Evolutionary conservation across 306 rosid genomes (phyloP).

Genomic region (Boehmeria nivea): DNA sequence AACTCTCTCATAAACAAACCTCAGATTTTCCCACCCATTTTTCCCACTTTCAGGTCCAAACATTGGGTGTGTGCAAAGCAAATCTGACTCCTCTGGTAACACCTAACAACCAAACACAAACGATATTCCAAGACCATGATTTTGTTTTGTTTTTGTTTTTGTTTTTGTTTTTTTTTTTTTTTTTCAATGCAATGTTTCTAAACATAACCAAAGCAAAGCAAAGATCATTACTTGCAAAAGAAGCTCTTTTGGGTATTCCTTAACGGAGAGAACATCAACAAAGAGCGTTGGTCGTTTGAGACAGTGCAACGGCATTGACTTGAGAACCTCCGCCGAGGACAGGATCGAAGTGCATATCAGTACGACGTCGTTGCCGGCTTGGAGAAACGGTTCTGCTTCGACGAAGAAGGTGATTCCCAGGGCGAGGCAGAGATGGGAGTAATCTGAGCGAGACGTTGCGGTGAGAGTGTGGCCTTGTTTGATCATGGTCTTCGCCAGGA

Average conservation of each 20-base stretch:
- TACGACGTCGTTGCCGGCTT: slow-evolving; percentile 44
- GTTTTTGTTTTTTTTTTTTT: no score
- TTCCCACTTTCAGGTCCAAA: slow-evolving; percentile 60
- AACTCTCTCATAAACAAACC: slow-evolving; percentile 54
- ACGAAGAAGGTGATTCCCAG: slow-evolving; percentile 46
- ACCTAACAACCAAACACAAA: slow-evolving; percentile 20
- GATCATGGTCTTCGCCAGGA: slow-evolving; percentile 45
- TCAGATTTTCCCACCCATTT: slow-evolving; percentile 52
- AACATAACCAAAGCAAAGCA: neutral
- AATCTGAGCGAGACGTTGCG: slow-evolving; percentile 52
- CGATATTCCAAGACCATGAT: neutral
- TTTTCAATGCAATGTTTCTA: neutral
- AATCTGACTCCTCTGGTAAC: slow-evolving; percentile 46
- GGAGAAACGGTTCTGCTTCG: slow-evolving; percentile 31
- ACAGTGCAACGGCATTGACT: slow-evolving; percentile 42
- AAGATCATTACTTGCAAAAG: slow-evolving; percentile 32
- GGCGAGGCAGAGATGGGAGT: slow-evolving; percentile 27
- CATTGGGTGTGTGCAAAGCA: slow-evolving; percentile 71
- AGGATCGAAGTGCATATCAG: slow-evolving; percentile 55
- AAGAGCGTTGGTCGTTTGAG: slow-evolving; percentile 41
- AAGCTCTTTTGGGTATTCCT: slow-evolving; percentile 53
- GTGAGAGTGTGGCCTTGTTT: slow-evolving; percentile 47
- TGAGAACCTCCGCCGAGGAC: slow-evolving; percentile 40
- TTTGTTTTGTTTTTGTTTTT: neutral
- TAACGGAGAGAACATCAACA: slow-evolving; percentile 66